Evolutionary conservation across 169 alveolate genomes (phyloP), one percentile per base, ranked within the genome.

Genomic region (Plasmodium chabaudi): DNA sequence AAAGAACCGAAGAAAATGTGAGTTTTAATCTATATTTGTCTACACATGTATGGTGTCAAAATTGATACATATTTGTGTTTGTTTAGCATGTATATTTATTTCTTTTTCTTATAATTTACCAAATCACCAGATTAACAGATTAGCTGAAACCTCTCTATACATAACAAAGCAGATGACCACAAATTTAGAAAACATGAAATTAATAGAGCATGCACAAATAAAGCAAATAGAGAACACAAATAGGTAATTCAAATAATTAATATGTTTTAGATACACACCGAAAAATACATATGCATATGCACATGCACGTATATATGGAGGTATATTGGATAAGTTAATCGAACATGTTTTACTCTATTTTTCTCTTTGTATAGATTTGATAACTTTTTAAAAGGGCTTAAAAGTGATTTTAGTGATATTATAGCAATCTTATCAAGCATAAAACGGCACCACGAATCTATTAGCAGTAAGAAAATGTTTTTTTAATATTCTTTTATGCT

Each of bases 1-100:
- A 84, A 19, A 69, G 94, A 63, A 94, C 96, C 6, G 96, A 94
- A 70, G 79, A 55, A 19, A 94, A 94, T 65, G 96, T 94, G 57
- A 70, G 90, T 13, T 7, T 57, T 47, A 23, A 19, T 34, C 5
- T 34, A 34, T 34, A 34, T 34, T 34, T 34, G 1, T 34, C 42
- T 34, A 34, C 42, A 34, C 0, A 34, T 34, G 7, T 3, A 34
- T 34, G 42, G 6, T 34, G 42, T 34, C 6, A 34, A 34, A 34
- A 34, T 34, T 34, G 42, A 9, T 39, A 15, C 5, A 65, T 65
- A 65, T 9, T 10, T 46, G 34, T 68, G 13, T 17, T 64, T 10
- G 27, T 5, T n/a, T 60, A 60, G 9, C 19, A 19, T 21, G n/a
- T 1, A 7, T 15, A n/a, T 9, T 15, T 44, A 7, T 68, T 68